Base-by-base conservation (phyloP, 1,284 basidiomycete genomes). In the Apiotrichum domesticum region DNA sequence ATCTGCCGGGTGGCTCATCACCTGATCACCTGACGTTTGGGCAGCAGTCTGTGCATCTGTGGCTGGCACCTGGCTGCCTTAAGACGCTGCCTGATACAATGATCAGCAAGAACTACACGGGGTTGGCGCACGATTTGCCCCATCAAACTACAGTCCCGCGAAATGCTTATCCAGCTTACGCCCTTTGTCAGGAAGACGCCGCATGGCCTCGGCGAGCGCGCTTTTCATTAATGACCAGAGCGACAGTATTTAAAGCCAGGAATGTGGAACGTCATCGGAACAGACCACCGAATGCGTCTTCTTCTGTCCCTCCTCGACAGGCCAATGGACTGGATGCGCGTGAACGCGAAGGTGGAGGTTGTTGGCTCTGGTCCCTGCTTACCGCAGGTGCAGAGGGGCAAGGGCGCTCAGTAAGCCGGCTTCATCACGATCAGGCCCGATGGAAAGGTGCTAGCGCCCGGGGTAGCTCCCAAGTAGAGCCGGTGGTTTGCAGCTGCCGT, bases 151-250 rank as follows among this genome's bases (percentile, higher is more conserved):
- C n/a, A n/a, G n/a, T n/a, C n/a, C n/a, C n/a, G n/a, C n/a, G n/a
- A n/a, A n/a, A n/a, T 86, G 58, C 80, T 84, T 59, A 84, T 84
- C 8, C 86, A 87, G 73, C 78, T 88, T 39, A 84, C 83, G 55
- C 74, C 86, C 10, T 83, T 83, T 14, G 85, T 85, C 0, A 86
- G 85, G 39, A 86, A 87, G 72, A 79, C 84, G 34, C 79, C 87
- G 13, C 87, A 87, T 69, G 86, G 86, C 10, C 77, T 87, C 21
- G 87, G 87, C 40, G 72, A 74, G 65, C 83, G 86, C 62, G 87
- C 88, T 87, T 56, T 80, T 86, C 9, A 88, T 87, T 78, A 88
- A 88, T 65, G 87, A 86, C 79, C 69, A 64, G 77, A 74, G 79
- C 7, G 77, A 87, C 47, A 84, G 81, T 61, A 77, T 86, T 8